Evolutionary conservation across 345 rosid species (phyloP).

Genomic region (Draba incana): DNA sequence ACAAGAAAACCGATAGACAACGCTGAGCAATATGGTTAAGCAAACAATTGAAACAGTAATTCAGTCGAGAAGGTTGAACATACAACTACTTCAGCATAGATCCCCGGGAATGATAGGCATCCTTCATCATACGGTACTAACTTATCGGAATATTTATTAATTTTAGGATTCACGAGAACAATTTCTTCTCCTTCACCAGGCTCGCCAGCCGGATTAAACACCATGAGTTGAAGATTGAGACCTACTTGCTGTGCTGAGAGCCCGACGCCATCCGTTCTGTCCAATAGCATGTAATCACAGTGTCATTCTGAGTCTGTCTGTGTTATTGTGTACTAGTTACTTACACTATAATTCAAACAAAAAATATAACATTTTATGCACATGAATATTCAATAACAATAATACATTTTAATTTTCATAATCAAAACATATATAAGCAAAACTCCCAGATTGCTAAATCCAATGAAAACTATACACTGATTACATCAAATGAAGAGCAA

Average conservation of each 20-base stretch:
- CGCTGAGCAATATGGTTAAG: not conserved
- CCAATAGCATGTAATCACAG: slow-evolving; percentile 44
- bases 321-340: slow-evolving; percentile 9
- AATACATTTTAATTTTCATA: not conserved
- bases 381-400: not conserved
- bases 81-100: slow-evolving; percentile 84
- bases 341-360: not conserved
- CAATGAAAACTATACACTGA: not conserved
- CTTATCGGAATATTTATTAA: slow-evolving; percentile 69
- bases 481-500: not conserved
- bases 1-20: not conserved
- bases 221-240: slow-evolving; percentile 85
- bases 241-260: slow-evolving; percentile 99
- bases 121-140: slow-evolving; percentile 72
- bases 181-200: slow-evolving; percentile 84
- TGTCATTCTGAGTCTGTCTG: slow-evolving; percentile 15
- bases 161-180: slow-evolving; percentile 85
- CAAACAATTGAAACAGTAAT: not conserved
- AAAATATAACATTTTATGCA: not conserved
- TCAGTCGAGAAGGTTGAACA: slow-evolving; percentile 5
- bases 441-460: not conserved
- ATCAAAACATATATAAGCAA: not conserved
- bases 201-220: slow-evolving; percentile 83
- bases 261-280: slow-evolving; percentile 94
- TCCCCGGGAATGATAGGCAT: slow-evolving; percentile 91